Evolutionary conservation across 331 rosid genomes (phyloP).

Genomic region (Rhamnella rubrinervis): DNA sequence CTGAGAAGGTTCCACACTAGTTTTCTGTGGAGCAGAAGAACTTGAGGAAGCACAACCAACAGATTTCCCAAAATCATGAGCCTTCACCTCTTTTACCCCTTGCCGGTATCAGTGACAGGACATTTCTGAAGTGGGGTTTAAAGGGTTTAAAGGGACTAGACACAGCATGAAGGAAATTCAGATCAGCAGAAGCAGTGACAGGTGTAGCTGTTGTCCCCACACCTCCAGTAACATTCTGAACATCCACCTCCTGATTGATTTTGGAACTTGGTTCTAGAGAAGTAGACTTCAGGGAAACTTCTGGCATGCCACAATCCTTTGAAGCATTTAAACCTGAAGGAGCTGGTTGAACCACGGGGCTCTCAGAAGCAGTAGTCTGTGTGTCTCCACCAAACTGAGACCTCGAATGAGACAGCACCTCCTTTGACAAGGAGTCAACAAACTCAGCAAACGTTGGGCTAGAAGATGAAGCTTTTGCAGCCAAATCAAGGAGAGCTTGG

Average conservation of each 20-base stretch:
- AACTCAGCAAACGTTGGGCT: constrained; percentile 43
- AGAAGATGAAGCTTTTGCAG: constrained; percentile 47
- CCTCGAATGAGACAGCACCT: constrained; percentile 32
- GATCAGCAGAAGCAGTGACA: constrained; percentile 46
- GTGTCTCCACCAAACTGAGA: constrained; percentile 33
- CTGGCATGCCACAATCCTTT: constrained; percentile 16
- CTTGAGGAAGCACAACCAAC: neutral
- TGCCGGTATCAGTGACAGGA: constrained; percentile 26
- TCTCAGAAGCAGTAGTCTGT: constrained; percentile 22
- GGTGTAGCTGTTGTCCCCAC: constrained; percentile 20
- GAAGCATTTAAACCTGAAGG: constrained; percentile 18
- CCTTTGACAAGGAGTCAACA: constrained; percentile 42
- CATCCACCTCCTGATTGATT: constrained; percentile 22
- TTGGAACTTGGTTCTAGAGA: constrained; percentile 24
- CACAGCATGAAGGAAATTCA: constrained; percentile 45
- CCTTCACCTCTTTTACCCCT: constrained; percentile 27
- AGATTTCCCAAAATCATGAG: constrained; percentile 18
- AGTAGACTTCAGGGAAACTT: constrained; percentile 20
- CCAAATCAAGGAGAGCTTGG: constrained; percentile 39
- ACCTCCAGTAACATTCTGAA: constrained; percentile 28
- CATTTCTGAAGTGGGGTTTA: constrained; percentile 4
- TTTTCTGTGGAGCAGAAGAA: neutral
- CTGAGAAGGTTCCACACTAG: neutral
- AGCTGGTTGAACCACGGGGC: constrained; percentile 10
- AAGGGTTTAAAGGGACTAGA: constrained; percentile 25